Conservation (phyloP, 495 filamentous ascomycete genomes). For the Talaromyces liani region DNA sequence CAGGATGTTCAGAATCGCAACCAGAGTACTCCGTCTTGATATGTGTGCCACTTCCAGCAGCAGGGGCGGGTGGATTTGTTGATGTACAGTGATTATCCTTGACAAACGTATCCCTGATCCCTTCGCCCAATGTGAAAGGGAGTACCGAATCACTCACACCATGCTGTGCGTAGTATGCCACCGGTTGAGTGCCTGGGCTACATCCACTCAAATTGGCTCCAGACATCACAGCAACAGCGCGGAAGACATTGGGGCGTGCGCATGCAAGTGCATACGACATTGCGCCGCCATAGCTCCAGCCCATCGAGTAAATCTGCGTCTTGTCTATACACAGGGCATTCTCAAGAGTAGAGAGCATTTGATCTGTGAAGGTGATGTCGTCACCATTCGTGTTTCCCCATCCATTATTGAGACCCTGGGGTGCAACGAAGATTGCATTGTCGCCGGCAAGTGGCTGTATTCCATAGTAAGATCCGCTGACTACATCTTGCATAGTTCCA, state of each 20-base stretch:
- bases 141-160: slow-evolving; percentile 32
- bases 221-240: slow-evolving; percentile 37
- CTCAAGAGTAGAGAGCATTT: slow-evolving; percentile 28
- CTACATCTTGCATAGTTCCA: slow-evolving; percentile 28
- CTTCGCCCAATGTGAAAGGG: slow-evolving; percentile 23
- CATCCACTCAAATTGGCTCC: slow-evolving; percentile 35
- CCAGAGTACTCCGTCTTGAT: slow-evolving; percentile 11
- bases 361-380: slow-evolving; percentile 35
- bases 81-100: slow-evolving; percentile 29
- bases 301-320: slow-evolving; percentile 36
- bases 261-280: slow-evolving; percentile 43
- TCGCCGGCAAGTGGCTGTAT: slow-evolving; percentile 26
- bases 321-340: slow-evolving; percentile 37
- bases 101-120: slow-evolving; percentile 30
- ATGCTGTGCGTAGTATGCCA: slow-evolving; percentile 39
- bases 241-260: slow-evolving; percentile 28
- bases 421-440: slow-evolving; percentile 32
- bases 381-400: slow-evolving; percentile 36
- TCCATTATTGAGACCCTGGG: slow-evolving; percentile 33
- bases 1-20: slow-evolving; percentile 9
- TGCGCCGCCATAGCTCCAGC: slow-evolving; percentile 43
- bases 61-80: slow-evolving; percentile 7
- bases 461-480: slow-evolving; percentile 31
- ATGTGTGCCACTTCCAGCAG: slow-evolving; percentile 8
- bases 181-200: slow-evolving; percentile 24